Evolutionary conservation across 2,329 filamentous ascomycete species (phyloP), one percentile per base, ranked within the genome.

Genomic region (Cryphonectria parasitica): DNA sequence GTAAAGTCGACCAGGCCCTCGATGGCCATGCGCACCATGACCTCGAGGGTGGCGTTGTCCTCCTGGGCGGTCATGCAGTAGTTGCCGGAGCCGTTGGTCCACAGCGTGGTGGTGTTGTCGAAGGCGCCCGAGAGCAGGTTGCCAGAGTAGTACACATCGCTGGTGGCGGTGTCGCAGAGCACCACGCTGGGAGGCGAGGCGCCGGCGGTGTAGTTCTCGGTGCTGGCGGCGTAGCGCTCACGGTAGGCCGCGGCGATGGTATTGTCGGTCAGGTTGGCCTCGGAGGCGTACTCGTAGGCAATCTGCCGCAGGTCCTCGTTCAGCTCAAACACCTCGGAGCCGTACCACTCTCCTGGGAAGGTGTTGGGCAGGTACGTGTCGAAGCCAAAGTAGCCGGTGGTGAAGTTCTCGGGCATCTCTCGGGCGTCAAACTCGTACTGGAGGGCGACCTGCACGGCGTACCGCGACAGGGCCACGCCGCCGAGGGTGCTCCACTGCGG

Each of bases 31-130:
- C 91, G 86, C 28, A 92, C 79, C 39, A 93, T 81, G 6, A 87
- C 90, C 75, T 91, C 90, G 0, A 93, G 85, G 0, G 87, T 87
- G 0, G 90, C 91, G 75, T 90, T 92, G 77, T 93, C 91, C 78
- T 93, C 91, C 78, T 93, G 91, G 0, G 90, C 90, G 60, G 87
- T 91, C 79, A 90, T 88, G 81, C 91, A 93, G 80, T 93, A 93
- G 7, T 84, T 78, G 0, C 89, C 90, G 0, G 86, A 88, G 3
- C 90, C 90, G 75, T 92, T 92, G 2, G 91, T 93, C 81, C 89
- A 87, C 0, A 91, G 75, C 0, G 74, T 79, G 3, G 89, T 90
- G 28, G 87, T 90, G 73, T 90, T 89, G 74, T 88, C 89, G 76
- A 93, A 93, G 0, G 88, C 86, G 62, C 88, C 84, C 13, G 87